Evolutionary conservation across 2,329 filamentous ascomycete species (phyloP).

Genomic region (Fusarium globosum): DNA sequence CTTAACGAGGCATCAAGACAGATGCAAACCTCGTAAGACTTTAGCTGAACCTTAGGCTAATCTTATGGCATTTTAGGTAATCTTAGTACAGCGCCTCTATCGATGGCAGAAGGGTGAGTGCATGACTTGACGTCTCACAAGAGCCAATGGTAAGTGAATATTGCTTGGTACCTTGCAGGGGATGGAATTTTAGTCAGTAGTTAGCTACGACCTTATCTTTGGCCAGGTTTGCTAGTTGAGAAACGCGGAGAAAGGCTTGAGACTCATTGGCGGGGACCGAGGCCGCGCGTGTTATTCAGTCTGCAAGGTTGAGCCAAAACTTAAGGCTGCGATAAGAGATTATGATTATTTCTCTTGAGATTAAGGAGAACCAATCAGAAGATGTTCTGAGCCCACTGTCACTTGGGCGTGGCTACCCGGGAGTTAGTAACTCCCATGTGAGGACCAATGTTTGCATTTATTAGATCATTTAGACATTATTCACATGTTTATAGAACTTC

Average conservation of each 20-base stretch:
- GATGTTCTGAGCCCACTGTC: rapidly evolving
- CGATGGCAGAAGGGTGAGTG: no score
- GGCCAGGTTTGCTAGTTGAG: neutral
- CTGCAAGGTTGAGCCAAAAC: neutral
- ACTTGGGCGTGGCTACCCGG: neutral
- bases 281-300: neutral
- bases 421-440: neutral
- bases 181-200: neutral
- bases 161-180: neutral
- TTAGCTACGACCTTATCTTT: constrained; percentile 12
- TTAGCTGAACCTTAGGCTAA: neutral
- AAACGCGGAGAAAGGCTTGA: neutral
- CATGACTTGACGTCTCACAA: neutral
- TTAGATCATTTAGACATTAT: neutral
- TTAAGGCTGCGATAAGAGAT: constrained; percentile 1
- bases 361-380: neutral
- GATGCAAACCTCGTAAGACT: neutral
- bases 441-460: neutral
- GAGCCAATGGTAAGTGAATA: neutral
- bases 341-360: neutral
- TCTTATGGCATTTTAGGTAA: neutral
- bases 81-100: neutral
- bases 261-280: neutral
- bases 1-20: neutral
- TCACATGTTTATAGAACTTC: no score